phyloP scores from a whole-genome alignment of 2,329 filamentous ascomycete species.

The Emergomyces pasteurianus region DNA sequence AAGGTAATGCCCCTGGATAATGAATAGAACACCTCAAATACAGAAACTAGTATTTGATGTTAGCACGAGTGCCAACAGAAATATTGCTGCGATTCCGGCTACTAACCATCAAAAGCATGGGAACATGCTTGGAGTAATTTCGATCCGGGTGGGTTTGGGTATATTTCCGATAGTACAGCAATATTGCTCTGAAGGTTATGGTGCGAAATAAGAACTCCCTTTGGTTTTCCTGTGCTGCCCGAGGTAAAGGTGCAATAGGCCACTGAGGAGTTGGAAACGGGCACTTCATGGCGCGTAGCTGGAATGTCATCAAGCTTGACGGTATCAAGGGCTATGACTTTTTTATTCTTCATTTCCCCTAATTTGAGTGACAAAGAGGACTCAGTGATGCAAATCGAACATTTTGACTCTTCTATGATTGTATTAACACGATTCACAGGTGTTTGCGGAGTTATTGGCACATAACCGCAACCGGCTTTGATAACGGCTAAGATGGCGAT shows the following conservation, averaged over 20 bases:
- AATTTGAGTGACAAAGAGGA: constrained; percentile 4
- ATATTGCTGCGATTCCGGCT: neutral
- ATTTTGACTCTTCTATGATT: constrained; percentile 51
- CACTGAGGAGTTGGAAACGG: constrained; percentile 33
- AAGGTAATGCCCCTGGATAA: constrained; percentile 70
- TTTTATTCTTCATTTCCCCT: neutral
- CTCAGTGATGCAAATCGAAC: constrained; percentile 36
- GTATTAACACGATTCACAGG: constrained; percentile 48
- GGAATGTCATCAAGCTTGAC: neutral
- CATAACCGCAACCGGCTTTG: constrained; percentile 65
- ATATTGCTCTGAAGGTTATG: constrained; percentile 66
- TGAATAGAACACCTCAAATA: constrained; percentile 82
- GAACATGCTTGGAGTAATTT: constrained; percentile 73
- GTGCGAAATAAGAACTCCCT: constrained; percentile 68
- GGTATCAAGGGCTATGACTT: neutral
- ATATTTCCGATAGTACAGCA: constrained; percentile 51
- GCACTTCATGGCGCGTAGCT: neutral
- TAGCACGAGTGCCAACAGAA: constrained; percentile 4
- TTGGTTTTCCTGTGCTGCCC: constrained; percentile 68
- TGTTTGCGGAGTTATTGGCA: constrained; percentile 66
- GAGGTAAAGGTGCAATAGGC: constrained; percentile 77
- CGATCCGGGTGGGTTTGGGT: constrained; percentile 44
- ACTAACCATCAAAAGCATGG: constrained; percentile 59
- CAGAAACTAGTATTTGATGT: constrained; percentile 46
- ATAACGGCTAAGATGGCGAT: constrained; percentile 59